Conservation (phyloP, 1,139 yeast species). For the Zygosaccharomyces sapae region DNA sequence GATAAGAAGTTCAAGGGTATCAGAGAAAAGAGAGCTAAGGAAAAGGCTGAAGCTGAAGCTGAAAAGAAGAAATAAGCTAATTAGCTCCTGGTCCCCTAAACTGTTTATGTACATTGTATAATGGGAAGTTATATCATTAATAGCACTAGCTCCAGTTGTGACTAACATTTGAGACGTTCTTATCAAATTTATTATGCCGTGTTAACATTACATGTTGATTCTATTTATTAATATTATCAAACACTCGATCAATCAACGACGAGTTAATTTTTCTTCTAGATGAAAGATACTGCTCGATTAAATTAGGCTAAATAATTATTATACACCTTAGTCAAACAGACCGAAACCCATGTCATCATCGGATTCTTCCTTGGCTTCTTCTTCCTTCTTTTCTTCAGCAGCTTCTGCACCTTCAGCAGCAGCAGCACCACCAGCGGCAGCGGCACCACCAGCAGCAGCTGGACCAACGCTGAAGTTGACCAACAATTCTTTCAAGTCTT, state of each 20-base stretch:
- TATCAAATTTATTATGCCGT: background rate
- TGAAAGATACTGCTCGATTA: conserved; percentile 3
- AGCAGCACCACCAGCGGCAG: conserved; percentile 53
- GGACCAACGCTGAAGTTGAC: conserved; percentile 75
- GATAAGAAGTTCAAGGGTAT: conserved; percentile 90
- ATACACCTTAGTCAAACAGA: conserved; percentile 60
- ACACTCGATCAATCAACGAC: too few relatives aligned
- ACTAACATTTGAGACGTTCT: background rate
- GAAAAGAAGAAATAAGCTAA: conserved; percentile 85
- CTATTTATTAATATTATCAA: too few relatives aligned
- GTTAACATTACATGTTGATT: background rate
- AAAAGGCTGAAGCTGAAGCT: conserved; percentile 98
- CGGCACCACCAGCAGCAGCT: conserved; percentile 58
- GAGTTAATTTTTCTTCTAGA: background rate
- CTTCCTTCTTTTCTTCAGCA: conserved; percentile 55
- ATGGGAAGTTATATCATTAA: conserved; percentile 33
- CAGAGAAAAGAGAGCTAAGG: conserved; percentile 96
- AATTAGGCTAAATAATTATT: conserved; percentile 5
- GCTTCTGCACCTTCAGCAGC: conserved; percentile 56
- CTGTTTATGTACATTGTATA: conserved; percentile 32
- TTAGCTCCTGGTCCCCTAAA: conserved; percentile 8
- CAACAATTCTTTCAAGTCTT: conserved; percentile 71
- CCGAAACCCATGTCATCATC: conserved; percentile 83
- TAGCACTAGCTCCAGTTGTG: conserved; percentile 3
- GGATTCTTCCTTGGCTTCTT: conserved; percentile 59